Conservation (phyloP, 495 filamentous ascomycete genomes). For the Sabuloglossum arenarium region DNA sequence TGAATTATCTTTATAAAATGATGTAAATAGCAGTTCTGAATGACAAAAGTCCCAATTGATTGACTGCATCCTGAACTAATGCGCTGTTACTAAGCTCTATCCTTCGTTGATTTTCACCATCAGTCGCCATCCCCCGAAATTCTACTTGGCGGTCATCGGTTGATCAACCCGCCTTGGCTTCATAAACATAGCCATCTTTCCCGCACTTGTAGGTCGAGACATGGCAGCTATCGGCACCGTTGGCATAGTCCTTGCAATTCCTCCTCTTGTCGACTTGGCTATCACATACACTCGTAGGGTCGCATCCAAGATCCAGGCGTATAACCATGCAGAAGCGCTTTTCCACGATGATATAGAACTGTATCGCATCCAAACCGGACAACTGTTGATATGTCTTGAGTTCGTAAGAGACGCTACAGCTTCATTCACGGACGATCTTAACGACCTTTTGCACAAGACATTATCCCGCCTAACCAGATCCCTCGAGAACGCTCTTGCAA, state of each 20-base stretch:
- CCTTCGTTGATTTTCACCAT: too few relatives aligned
- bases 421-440: neutral
- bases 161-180: too few relatives aligned
- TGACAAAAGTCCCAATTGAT: too few relatives aligned
- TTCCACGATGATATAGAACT: neutral
- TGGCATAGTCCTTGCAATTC: neutral
- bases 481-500: neutral
- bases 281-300: neutral
- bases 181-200: too few relatives aligned
- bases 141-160: too few relatives aligned
- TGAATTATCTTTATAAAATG: too few relatives aligned
- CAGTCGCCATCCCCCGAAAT: too few relatives aligned
- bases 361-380: neutral
- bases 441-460: neutral
- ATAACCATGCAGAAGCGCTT: neutral
- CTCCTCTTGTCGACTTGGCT: neutral
- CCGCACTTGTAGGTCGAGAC: too few relatives aligned
- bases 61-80: too few relatives aligned
- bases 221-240: neutral
- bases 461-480: neutral
- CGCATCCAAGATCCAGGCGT: neutral
- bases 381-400: neutral
- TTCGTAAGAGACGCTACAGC: neutral
- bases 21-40: too few relatives aligned
- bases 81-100: too few relatives aligned